Percentiles rank a stretch among this genome's conserved stretches.
Conservation (phyloP, 2,329 filamentous ascomycete species). For the Fusarium hostae region DNA sequence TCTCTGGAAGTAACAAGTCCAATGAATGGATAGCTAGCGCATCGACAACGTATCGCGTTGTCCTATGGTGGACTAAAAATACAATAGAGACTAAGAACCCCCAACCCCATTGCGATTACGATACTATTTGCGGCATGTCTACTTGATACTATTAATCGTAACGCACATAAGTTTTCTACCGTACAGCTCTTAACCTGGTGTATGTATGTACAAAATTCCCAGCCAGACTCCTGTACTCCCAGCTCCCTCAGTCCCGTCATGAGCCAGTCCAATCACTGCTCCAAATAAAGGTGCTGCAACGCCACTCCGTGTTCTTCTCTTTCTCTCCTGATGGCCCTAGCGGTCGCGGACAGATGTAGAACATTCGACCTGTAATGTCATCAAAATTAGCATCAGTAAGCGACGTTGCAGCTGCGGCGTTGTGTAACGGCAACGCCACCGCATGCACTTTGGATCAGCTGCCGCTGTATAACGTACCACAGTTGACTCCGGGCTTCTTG, state of each 20-base stretch:
- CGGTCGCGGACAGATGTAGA: conserved; percentile 75
- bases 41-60: neutral
- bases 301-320: conserved; percentile 86
- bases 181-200: neutral
- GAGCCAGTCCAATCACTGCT: conserved; percentile 66
- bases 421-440: conserved; percentile 21
- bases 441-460: conserved; percentile 7
- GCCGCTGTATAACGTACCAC: conserved; percentile 58
- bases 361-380: conserved; percentile 62
- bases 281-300: conserved; percentile 86
- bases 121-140: neutral
- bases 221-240: neutral
- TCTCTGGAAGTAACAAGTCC: neutral
- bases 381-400: conserved; percentile 33
- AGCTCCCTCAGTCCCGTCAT: neutral
- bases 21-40: neutral
- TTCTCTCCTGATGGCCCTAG: conserved; percentile 87
- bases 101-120: neutral
- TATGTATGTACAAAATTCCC: neutral
- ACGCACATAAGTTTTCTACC: neutral
- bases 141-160: neutral
- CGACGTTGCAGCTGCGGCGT: conserved; percentile 4
- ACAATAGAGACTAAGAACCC: neutral
- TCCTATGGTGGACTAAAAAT: neutral
- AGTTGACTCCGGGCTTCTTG: conserved; percentile 90